Conservation (phyloP, 1,139 yeast genomes). For the Casaregolazyma suthepensis region DNA sequence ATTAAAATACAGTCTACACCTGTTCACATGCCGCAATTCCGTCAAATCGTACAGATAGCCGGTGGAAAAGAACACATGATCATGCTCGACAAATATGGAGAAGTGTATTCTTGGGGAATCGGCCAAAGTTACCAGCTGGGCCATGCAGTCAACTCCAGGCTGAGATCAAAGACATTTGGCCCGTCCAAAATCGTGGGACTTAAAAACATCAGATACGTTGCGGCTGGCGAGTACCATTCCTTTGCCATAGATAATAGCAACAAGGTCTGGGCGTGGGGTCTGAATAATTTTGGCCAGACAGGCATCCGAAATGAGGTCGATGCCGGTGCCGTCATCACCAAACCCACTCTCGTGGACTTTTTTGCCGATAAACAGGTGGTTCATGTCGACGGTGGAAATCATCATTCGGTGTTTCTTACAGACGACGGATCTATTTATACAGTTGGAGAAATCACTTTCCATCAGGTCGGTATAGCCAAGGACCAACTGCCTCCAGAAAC, state of each 20-base stretch:
- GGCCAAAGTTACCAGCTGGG: constrained; percentile 93
- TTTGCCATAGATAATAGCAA: constrained; percentile 80
- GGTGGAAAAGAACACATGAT: constrained; percentile 89
- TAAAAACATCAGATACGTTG: constrained; percentile 66
- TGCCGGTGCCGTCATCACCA: constrained; percentile 65
- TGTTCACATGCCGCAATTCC: constrained; percentile 52
- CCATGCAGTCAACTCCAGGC: constrained; percentile 37
- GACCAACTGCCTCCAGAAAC: constrained; percentile 61
- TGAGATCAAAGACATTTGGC: constrained; percentile 31
- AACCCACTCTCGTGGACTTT: constrained; percentile 62
- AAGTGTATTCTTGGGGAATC: constrained; percentile 95
- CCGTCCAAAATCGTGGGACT: constrained; percentile 36
- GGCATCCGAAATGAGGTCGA: constrained; percentile 68
- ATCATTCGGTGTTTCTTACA: constrained; percentile 76
- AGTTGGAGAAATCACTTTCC: constrained; percentile 92
- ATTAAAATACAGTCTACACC: constrained; percentile 65
- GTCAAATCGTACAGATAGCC: constrained; percentile 76
- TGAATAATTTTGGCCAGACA: constrained; percentile 95
- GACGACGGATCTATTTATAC: constrained; percentile 65
- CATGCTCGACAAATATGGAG: constrained; percentile 77
- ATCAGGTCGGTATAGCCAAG: constrained; percentile 75
- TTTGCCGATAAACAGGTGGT: constrained; percentile 45
- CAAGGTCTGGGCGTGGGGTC: constrained; percentile 82
- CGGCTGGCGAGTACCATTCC: constrained; percentile 93
- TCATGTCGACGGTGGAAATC: constrained; percentile 87